Conservation (phyloP, 345 rosid genomes). For the Salix viminalis region DNA sequence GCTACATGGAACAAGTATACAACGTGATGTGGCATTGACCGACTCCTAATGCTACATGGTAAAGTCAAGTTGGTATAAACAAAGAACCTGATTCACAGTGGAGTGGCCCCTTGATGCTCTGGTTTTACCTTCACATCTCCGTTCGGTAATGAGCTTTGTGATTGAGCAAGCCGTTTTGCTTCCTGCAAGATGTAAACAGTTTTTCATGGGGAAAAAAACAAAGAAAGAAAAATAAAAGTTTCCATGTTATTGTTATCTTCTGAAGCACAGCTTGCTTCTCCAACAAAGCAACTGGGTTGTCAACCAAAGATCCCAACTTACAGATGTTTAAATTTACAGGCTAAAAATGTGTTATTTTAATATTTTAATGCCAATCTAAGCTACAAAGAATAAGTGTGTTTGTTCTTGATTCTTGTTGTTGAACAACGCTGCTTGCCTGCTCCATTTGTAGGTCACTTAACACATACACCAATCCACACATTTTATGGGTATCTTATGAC, state of each 20-base stretch:
- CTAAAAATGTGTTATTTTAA: neutral
- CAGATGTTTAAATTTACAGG: neutral
- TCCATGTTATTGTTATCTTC: neutral
- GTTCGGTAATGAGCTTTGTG: slow-evolving; percentile 70
- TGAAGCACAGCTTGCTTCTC: neutral
- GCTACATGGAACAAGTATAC: neutral
- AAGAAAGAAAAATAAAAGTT: neutral
- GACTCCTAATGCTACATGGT: neutral
- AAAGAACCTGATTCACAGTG: neutral
- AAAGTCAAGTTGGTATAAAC: neutral
- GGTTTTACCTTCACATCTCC: slow-evolving; percentile 77
- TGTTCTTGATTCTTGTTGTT: neutral
- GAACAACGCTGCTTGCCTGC: neutral
- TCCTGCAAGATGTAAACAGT: slow-evolving; percentile 46
- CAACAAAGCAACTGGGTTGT: neutral
- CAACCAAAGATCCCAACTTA: neutral
- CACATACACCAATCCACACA: neutral
- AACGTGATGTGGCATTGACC: neutral
- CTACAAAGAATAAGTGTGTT: neutral
- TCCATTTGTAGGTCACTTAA: neutral
- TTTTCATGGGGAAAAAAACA: neutral
- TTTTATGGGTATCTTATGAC: too few species aligned
- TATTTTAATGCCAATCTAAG: neutral
- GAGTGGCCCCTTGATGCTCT: slow-evolving; percentile 38
- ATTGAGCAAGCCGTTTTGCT: slow-evolving; percentile 64